Evolutionary conservation across 2,329 filamentous ascomycete species (phyloP), one percentile per base, ranked within the genome.

Genomic region (Harringtonia lauricola): DNA sequence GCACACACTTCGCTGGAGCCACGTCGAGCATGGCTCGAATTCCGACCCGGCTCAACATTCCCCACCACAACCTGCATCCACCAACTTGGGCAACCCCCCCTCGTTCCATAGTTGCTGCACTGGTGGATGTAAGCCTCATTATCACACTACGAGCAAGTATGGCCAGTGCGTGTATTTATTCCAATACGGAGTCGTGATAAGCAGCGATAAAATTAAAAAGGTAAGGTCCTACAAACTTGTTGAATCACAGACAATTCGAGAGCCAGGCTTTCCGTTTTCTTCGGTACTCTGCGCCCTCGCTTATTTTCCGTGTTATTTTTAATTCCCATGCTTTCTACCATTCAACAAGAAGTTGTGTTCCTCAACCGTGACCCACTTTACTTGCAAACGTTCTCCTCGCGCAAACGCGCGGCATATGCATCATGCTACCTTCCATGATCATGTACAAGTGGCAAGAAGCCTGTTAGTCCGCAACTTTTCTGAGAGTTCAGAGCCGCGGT

Each of bases 11-110:
- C 38, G 51, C 50, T 55, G 58, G 59, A 61, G 59, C 59, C 59
- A 62, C 59, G 59, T 62, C 50, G 58, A 56, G 52, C 53, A 53
- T 47, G 52, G 52, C 52, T 57, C 55, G 54, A 49, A 55, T 55
- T 54, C 54, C 52, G 52, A 52, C 48, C 51, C 49, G 51, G 42
- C 52, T 49, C 36, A 36, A 39, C 29, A 29, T 35, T 44, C 47
- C 45, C 46, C 44, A 45, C 44, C 42, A 42, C 21, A 17, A 26
- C 40, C 36, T 45, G 28, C 37, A 43, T 29, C 33, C 38, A 21
- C 40, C 34, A 21, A 31, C 35, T n/a, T 29, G 36, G 40, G 31
- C 40, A 35, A 18, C 33, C 18, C 40, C n/a, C n/a, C 24, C 18
- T 36, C 22, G 31, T 29, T 33, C 33, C 21, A 26, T 41, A 33